These are phyloP conservation scores for Celoporthe dispersa DNA, from an alignment of 2,329 filamentous ascomycete genomes.

Conservation along the genomic window DNA sequence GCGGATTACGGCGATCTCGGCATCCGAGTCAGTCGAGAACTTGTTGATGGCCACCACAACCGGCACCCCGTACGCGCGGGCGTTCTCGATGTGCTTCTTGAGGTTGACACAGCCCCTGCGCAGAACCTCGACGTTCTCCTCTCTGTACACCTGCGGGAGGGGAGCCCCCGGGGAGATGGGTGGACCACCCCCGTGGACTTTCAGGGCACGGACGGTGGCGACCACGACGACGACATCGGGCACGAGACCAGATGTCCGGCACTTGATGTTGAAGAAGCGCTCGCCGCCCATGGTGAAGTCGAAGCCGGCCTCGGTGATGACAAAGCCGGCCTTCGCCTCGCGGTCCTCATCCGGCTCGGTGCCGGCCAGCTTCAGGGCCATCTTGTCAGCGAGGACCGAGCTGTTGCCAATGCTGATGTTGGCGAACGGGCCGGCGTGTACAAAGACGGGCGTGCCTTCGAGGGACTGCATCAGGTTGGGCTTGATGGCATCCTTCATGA, in stretches of 20 bases:
- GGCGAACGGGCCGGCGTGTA: conserved; percentile 95
- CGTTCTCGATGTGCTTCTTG: conserved; percentile 92
- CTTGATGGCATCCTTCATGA: conserved; percentile 97
- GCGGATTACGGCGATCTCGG: conserved; percentile 85
- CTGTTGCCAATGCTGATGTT: conserved; percentile 98
- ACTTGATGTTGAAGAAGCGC: conserved; percentile 99
- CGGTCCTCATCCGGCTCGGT: conserved; percentile 91
- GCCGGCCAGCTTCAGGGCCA: conserved; percentile 93
- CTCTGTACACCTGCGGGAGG: conserved; percentile 85
- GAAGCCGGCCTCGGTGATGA: conserved; percentile 96
- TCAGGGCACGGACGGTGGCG: conserved; percentile 91
- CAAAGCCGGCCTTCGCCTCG: conserved; percentile 82
- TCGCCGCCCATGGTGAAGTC: conserved; percentile 99
- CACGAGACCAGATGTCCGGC: conserved; percentile 87
- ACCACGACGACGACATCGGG: conserved; percentile 95
- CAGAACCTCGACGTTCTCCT: conserved; percentile 91
- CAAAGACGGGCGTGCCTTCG: conserved; percentile 95
- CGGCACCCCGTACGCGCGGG: conserved; percentile 84
- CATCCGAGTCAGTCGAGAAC: conserved; percentile 91
- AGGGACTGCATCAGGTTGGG: conserved; percentile 98
- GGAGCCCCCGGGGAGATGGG: conserved; percentile 86
- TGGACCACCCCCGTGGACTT: conserved; percentile 96
- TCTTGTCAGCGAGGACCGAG: conserved; percentile 91
- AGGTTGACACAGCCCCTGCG: conserved; percentile 91
- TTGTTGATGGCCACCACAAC: conserved; percentile 98